Base-by-base conservation (phyloP, 129 eudicot genomes). In the Lactuca saligna region DNA sequence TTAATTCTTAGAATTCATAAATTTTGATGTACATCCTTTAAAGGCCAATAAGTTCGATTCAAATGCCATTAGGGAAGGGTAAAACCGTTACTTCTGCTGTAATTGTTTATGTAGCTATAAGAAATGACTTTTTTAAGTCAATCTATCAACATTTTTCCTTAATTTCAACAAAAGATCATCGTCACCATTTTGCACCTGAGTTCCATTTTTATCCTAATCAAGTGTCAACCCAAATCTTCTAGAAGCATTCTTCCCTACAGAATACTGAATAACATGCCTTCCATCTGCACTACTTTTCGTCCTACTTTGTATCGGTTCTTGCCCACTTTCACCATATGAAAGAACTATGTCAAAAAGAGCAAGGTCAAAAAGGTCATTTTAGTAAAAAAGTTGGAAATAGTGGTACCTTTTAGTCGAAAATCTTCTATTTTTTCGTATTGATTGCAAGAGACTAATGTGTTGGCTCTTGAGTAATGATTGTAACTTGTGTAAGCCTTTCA, bases 361-460 rank as follows among this genome's bases (percentile, higher is more conserved):
- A 42, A 20, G 42, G 34, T 15, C 16, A n/a, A 39, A 6, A 63
- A 17, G 9, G 51, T 59, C 35, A 50, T 20, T 2, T 3, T 59
- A 57, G 54, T 20, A 32, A 5, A 32, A 20, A 3, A 54, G 11
- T 9, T 6, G 55, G 44, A 5, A 5, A 16, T 8, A 3, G 50
- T 42, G 2, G 3, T 42, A 5, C 99, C 99, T 90, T 81, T 83
- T 70, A 94, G 78, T 55, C 89, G 74, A 62, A 94, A 94, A 74
- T 89, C 99, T 74, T 86, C 82, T 48, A 94, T 78, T 78, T 72
- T 82, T 73, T 62, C 12, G 85, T 83, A 77, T 87, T 94, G 75
- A 94, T 87, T 41, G 81, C 91, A 49, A 94, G 97, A 56, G 96
- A 10, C 99, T 97, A 94, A 8, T 96, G 91, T 2, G 86, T 85